Evolutionary conservation across 495 filamentous ascomycete species (phyloP).

Genomic region (Schizothecium vesticola): DNA sequence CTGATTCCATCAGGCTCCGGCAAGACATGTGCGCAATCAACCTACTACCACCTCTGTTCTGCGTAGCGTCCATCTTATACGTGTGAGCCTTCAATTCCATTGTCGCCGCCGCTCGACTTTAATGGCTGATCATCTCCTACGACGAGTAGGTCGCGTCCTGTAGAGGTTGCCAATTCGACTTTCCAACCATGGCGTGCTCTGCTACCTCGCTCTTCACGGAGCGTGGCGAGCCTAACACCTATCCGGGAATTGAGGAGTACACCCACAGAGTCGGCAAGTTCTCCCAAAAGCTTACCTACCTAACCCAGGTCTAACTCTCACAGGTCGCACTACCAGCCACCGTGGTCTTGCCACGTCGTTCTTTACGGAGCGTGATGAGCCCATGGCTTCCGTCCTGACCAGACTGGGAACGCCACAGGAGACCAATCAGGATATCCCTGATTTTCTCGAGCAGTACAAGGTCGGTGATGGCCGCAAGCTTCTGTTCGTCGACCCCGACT

Average conservation of each 20-base stretch:
- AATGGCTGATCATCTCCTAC: too few species aligned
- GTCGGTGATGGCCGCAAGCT: conserved; percentile 50
- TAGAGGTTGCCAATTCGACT: too few species aligned
- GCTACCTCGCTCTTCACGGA: too few species aligned
- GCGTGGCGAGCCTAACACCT: too few species aligned
- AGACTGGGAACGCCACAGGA: conserved; percentile 85
- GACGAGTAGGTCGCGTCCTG: too few species aligned
- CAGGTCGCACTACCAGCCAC: conserved; percentile 93
- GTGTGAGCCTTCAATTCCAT: too few species aligned
- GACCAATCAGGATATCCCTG: conserved; percentile 67
- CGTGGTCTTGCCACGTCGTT: conserved; percentile 83
- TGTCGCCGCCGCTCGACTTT: too few species aligned
- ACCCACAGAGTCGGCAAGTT: conserved; percentile 81
- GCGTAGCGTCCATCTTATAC: too few species aligned
- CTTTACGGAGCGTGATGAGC: conserved; percentile 63
- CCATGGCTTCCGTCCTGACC: conserved; percentile 63
- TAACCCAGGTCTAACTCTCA: neutral
- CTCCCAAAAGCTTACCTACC: neutral
- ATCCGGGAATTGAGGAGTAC: conserved; percentile 90
- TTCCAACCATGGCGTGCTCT: too few species aligned
- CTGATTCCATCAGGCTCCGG: conserved; percentile 67
- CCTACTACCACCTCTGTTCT: too few species aligned
- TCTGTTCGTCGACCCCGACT: conserved; percentile 58
- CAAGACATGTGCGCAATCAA: too few species aligned
- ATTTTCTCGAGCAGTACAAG: conserved; percentile 65